phyloP scores from a whole-genome alignment of 768 basidiomycete species.

The Trichaptum fuscoviolaceum region DNA sequence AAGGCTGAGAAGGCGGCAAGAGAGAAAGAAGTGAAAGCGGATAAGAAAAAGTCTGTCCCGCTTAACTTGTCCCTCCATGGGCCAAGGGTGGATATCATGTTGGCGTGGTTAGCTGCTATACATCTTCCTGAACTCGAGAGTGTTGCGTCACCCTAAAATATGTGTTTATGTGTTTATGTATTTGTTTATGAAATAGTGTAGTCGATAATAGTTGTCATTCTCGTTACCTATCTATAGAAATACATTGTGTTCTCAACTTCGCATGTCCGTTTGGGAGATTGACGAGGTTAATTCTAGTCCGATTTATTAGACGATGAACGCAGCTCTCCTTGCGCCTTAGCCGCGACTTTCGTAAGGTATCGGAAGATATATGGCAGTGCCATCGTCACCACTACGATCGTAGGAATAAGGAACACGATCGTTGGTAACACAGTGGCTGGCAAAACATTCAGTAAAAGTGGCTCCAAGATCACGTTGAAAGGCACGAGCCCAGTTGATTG shows the following conservation, averaged over 20 bases:
- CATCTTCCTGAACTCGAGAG: slow-evolving; percentile 69
- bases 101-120: slow-evolving; percentile 82
- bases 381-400: slow-evolving; percentile 22
- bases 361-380: slow-evolving; percentile 16
- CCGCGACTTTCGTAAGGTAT: slow-evolving; percentile 19
- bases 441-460: slow-evolving; percentile 51
- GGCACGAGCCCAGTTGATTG: slow-evolving; percentile 33
- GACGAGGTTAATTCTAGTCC: not conserved
- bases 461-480: slow-evolving; percentile 53
- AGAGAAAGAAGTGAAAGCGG: slow-evolving; percentile 37
- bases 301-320: not conserved
- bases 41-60: slow-evolving; percentile 25
- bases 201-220: not conserved
- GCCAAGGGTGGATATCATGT: slow-evolving; percentile 76
- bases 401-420: slow-evolving; percentile 22
- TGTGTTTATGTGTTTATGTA: not conserved
- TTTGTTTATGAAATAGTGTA: not conserved
- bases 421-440: slow-evolving; percentile 46
- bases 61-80: slow-evolving; percentile 79
- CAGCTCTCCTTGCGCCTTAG: slow-evolving; percentile 23
- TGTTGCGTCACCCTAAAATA: not conserved
- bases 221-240: not conserved
- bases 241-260: not conserved
- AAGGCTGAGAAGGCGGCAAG: slow-evolving; percentile 46
- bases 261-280: not conserved